phyloP scores from a whole-genome alignment of 2,329 filamentous ascomycete genomes.

The Pleoardoris graminearum region DNA sequence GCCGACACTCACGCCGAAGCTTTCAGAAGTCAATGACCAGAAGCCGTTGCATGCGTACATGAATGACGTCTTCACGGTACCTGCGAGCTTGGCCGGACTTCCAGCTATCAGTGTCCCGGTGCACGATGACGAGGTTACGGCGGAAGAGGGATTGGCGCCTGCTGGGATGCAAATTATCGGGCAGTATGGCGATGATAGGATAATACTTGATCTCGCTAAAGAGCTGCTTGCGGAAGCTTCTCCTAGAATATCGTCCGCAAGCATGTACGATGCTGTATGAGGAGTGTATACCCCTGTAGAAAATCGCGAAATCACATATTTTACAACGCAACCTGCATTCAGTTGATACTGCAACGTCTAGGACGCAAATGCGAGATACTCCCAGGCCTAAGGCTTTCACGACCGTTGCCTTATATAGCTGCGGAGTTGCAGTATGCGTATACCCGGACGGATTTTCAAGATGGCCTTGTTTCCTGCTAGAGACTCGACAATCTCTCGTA shows the following conservation, averaged over 20 bases:
- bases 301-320: too few relatives aligned
- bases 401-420: too few relatives aligned
- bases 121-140: slow-evolving; percentile 30
- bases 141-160: slow-evolving; percentile 32
- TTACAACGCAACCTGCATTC: too few relatives aligned
- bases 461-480: too few relatives aligned
- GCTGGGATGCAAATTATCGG: slow-evolving; percentile 75
- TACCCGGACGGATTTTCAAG: too few relatives aligned
- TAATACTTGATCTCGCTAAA: slow-evolving; percentile 63
- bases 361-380: too few relatives aligned
- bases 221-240: slow-evolving; percentile 15
- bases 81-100: slow-evolving; percentile 87
- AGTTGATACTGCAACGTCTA: too few relatives aligned
- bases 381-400: too few relatives aligned
- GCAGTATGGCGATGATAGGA: slow-evolving; percentile 76
- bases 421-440: too few relatives aligned
- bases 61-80: slow-evolving; percentile 95
- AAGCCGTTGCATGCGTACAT: slow-evolving; percentile 74
- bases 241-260: not conserved
- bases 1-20: slow-evolving; percentile 70
- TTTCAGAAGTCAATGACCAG: slow-evolving; percentile 61
- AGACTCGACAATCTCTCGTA: too few relatives aligned
- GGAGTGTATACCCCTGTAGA: not conserved
- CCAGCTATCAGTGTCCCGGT: slow-evolving; percentile 85
- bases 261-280: not conserved